phyloP scores from a whole-genome alignment of 441 rosid species.

The Mallotus japonicus region DNA sequence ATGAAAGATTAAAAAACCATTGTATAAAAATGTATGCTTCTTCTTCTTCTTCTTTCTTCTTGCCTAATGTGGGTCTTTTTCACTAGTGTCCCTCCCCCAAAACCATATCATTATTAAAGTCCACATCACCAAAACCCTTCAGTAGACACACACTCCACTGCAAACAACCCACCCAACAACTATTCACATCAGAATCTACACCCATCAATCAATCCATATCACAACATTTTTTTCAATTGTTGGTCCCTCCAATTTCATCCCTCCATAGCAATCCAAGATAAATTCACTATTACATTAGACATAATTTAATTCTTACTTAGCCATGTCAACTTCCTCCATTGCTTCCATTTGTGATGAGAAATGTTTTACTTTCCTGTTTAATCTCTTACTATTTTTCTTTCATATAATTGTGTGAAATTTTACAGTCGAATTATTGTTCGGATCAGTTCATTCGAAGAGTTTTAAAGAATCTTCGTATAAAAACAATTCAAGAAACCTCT shows the following conservation, averaged over 20 bases:
- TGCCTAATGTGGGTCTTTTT: slow-evolving; percentile 16
- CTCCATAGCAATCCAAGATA: neutral
- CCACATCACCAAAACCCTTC: slow-evolving; percentile 36
- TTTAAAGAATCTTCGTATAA: no score
- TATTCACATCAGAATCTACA: slow-evolving; percentile 6
- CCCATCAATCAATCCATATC: slow-evolving; percentile 14
- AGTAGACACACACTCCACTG: slow-evolving; percentile 7
- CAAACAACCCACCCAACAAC: slow-evolving; percentile 8
- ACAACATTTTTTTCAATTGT: neutral
- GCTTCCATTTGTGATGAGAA: no score
- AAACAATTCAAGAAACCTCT: no score
- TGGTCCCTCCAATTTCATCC: neutral
- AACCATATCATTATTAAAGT: slow-evolving; percentile 28
- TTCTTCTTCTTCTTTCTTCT: neutral
- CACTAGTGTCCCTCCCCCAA: slow-evolving; percentile 16
- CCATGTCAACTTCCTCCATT: neutral
- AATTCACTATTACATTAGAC: no score
- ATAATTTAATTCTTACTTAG: neutral
- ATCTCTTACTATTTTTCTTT: no score
- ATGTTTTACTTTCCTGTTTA: no score
- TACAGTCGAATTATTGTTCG: no score
- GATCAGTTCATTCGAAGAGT: no score
- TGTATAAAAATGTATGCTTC: neutral
- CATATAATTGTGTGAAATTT: no score
- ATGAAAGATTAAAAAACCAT: neutral